These are phyloP conservation scores for Saturnispora mendoncae DNA, from an alignment of 805 yeast genomes.

Conservation along the genomic window DNA sequence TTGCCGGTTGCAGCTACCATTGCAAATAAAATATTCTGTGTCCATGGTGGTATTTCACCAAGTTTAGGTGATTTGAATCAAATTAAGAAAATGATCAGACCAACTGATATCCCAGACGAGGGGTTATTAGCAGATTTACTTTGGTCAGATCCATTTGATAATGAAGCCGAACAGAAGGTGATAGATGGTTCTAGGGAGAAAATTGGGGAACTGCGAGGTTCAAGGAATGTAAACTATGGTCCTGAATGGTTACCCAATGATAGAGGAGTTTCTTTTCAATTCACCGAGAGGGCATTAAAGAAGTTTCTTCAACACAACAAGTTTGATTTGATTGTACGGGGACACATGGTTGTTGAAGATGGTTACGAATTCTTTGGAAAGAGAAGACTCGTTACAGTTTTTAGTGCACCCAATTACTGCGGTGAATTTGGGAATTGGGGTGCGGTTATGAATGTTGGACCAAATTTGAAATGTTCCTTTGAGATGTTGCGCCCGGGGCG, in stretches of 20 bases:
- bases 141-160: constrained; percentile 72
- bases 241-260: constrained; percentile 72
- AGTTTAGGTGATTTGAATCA: constrained; percentile 55
- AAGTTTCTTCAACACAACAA: constrained; percentile 56
- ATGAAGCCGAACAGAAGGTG: constrained; percentile 13
- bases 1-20: constrained; percentile 56
- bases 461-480: constrained; percentile 59
- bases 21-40: constrained; percentile 49
- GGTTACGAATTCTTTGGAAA: constrained; percentile 78
- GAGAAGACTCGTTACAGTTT: constrained; percentile 66
- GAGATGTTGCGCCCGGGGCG: constrained; percentile 52
- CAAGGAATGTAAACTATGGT: constrained; percentile 5
- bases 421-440: constrained; percentile 78
- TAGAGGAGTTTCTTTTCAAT: constrained; percentile 74
- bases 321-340: constrained; percentile 71
- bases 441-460: constrained; percentile 68
- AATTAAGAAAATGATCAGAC: constrained; percentile 63
- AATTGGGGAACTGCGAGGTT: neutral
- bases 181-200: constrained; percentile 2
- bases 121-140: constrained; percentile 70
- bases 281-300: constrained; percentile 66
- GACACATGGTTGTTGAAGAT: constrained; percentile 86
- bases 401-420: constrained; percentile 78
- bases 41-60: constrained; percentile 72
- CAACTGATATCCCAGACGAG: constrained; percentile 76